Evolutionary conservation across 2,329 filamentous ascomycete genomes (phyloP).

Genomic region (Claviceps arundinis): DNA sequence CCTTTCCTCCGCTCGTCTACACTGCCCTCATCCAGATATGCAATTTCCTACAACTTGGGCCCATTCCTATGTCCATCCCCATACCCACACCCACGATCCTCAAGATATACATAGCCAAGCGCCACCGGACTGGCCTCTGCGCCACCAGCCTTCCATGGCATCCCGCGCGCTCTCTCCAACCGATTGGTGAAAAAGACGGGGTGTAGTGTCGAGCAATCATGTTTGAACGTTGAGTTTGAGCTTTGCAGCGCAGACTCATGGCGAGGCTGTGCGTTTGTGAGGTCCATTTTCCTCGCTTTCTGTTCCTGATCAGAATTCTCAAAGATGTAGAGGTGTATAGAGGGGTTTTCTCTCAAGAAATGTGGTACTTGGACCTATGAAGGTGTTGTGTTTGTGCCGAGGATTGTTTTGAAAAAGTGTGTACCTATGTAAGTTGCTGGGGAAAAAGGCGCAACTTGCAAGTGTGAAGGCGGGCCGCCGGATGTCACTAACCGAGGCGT

Average conservation of each 20-base stretch:
- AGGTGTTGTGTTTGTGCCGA: too few species aligned
- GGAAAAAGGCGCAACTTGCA: neutral
- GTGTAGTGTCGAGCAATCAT: conserved; percentile 49
- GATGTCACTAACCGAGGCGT: neutral
- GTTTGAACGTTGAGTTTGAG: conserved; percentile 12
- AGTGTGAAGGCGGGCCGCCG: neutral
- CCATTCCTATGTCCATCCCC: neutral
- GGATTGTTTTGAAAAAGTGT: too few species aligned
- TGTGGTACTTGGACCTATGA: too few species aligned
- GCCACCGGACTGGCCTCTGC: conserved; percentile 35
- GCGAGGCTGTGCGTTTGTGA: neutral
- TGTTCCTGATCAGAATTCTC: too few species aligned
- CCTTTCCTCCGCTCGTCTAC: too few species aligned
- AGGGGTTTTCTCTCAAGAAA: too few species aligned
- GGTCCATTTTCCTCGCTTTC: neutral
- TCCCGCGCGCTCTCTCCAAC: conserved; percentile 41
- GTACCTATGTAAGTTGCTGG: too few species aligned
- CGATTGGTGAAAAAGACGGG: conserved; percentile 64
- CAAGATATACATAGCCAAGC: conserved; percentile 47
- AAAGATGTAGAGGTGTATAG: too few species aligned
- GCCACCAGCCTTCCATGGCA: conserved; percentile 8
- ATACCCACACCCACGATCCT: conserved; percentile 9
- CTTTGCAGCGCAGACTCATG: conserved; percentile 4
- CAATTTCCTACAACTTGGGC: neutral
- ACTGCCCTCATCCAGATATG: conserved; percentile 20